Evolutionary conservation across 139 green algal species (phyloP), one percentile per base, ranked within the genome.

Genomic region (Nannochloris sp.): DNA sequence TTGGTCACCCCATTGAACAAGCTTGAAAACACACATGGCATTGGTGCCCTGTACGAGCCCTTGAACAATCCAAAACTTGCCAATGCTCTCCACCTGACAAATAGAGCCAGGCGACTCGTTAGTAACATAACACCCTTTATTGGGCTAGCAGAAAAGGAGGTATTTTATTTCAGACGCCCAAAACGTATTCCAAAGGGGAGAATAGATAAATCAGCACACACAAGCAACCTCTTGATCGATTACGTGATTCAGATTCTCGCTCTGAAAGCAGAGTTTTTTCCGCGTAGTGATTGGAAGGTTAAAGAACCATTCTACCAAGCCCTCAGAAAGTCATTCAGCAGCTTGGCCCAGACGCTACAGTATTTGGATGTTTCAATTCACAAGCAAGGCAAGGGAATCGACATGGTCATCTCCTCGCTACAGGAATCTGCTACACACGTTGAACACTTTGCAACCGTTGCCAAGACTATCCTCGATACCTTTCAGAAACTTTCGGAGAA

Each of bases 291-390:
- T 28, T 53, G 46, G 46, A 53, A 53, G 46, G 16, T 53, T 9
- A 20, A 8, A 11, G 12, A 53, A 53, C 5, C 16, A 23, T 23
- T 53, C 17, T 14, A 53, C 46, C 17, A 53, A 28, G 46, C 46
- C 9, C n/a, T 53, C 17, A 23, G 16, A 20, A 5, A 53, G 16
- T 28, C 46, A 23, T 53, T 53, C 12, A 20, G 12, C 17, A 23
- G n/a, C 5, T 23, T 53, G 46, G 46, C 46, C 5, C n/a, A 5
- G 16, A 28, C 46, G 5, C 20, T 53, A 23, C 11, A 14, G 16
- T 23, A 53, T 53, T 53, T 53, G n/a, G 46, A 53, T 53, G n/a
- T 23, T 28, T 20, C 46, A 53, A 23, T 53, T 53, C 46, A 53
- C 12, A 53, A 53, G 12, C 17, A 23, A 14, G 46, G 46, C 46